These are phyloP conservation scores for Iris macrosiphon DNA, from an alignment of 106 monocot species.

Conservation along the genomic window DNA sequence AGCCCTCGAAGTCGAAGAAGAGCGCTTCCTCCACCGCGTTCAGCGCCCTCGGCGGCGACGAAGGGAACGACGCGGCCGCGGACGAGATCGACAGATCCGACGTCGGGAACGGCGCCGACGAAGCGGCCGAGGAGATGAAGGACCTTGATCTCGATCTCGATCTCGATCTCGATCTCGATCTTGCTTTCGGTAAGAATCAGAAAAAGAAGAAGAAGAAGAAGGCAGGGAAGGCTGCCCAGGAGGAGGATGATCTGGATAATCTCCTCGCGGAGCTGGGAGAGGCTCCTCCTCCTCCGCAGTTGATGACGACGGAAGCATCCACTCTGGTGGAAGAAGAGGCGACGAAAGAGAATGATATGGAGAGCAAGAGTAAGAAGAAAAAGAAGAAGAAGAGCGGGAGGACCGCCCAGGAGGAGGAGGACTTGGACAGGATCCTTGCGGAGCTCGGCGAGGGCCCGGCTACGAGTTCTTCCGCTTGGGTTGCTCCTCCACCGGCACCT, in stretches of 20 bases:
- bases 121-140: not conserved
- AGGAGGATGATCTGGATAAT: constrained; percentile 27
- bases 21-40: constrained; percentile 19
- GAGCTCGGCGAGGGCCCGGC: constrained; percentile 45
- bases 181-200: constrained; percentile 22
- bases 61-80: constrained; percentile 15
- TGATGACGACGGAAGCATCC: not conserved
- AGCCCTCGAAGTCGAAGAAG: constrained; percentile 70
- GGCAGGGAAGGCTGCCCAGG: constrained; percentile 9
- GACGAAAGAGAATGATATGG: constrained; percentile 40
- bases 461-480: constrained; percentile 6
- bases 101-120: not conserved
- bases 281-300: not conserved
- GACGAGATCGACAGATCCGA: constrained; percentile 1
- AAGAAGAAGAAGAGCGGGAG: constrained; percentile 69
- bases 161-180: constrained; percentile 9
- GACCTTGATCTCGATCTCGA: too few relatives aligned
- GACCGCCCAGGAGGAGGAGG: constrained; percentile 62
- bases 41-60: constrained; percentile 38
- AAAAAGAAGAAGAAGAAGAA: constrained; percentile 42
- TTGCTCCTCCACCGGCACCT: not conserved
- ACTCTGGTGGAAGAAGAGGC: constrained; percentile 15
- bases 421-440: constrained; percentile 60
- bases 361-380: constrained; percentile 52
- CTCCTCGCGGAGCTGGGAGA: constrained; percentile 22